Conservation (phyloP, 768 basidiomycete species). For the Leccinum broughii region DNA sequence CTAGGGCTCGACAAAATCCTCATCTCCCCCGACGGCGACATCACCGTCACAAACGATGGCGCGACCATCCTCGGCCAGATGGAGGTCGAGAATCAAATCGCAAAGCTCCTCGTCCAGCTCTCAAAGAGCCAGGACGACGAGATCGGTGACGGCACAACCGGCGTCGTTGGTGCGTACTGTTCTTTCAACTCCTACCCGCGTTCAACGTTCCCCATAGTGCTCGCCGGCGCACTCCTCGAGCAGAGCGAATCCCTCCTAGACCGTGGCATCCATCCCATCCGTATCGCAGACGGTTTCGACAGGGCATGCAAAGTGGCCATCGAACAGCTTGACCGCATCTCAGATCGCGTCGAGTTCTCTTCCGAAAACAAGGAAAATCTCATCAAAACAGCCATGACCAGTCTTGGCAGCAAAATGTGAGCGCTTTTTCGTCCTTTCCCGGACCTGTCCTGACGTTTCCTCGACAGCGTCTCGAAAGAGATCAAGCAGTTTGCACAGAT, state of each 20-base stretch:
- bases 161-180: conserved; percentile 85
- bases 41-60: conserved; percentile 99
- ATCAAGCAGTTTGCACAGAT: conserved; percentile 95
- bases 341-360: conserved; percentile 87
- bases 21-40: conserved; percentile 96
- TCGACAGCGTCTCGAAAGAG: conserved; percentile 89
- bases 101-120: conserved; percentile 93
- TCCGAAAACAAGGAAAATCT: conserved; percentile 81
- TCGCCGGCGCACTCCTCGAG: conserved; percentile 96
- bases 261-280: conserved; percentile 97
- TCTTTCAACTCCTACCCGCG: conserved; percentile 6
- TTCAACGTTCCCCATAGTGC: conserved; percentile 50
- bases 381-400: conserved; percentile 93
- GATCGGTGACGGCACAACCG: conserved; percentile 98
- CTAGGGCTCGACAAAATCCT: conserved; percentile 93
- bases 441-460: conserved; percentile 5
- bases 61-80: conserved; percentile 98
- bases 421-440: conserved; percentile 1
- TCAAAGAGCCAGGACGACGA: conserved; percentile 99
- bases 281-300: conserved; percentile 99
- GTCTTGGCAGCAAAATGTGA: conserved; percentile 97
- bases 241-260: conserved; percentile 96
- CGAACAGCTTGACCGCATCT: conserved; percentile 85
- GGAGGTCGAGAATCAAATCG: conserved; percentile 99
- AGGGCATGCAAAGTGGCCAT: conserved; percentile 90